Percentiles rank a stretch among this genome's conserved stretches.
Conservation (phyloP, 2,329 filamentous ascomycete species). For the Rasamsonia emersonii region DNA sequence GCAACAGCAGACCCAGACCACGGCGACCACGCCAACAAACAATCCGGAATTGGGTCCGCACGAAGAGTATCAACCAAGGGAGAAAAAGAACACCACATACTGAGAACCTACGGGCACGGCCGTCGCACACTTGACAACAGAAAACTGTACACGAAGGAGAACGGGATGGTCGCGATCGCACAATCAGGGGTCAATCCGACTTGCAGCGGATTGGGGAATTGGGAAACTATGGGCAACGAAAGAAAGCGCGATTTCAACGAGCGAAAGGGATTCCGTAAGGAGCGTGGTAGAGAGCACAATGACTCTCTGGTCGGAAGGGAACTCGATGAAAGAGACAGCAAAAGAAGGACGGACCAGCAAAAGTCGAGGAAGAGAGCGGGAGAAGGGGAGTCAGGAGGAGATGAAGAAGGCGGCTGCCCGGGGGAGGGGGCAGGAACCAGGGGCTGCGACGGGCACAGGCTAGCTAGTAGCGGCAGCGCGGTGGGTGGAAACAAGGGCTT, state of each 20-base stretch:
- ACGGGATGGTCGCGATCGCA: slow-evolving; percentile 1
- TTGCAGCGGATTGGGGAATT: slow-evolving; percentile 1
- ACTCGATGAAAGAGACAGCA: slow-evolving; percentile 14
- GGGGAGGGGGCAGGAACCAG: slow-evolving; percentile 15
- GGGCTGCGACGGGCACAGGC: slow-evolving; percentile 6
- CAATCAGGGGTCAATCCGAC: slow-evolving; percentile 4
- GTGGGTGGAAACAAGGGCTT: too few species aligned
- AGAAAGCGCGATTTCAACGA: slow-evolving; percentile 14
- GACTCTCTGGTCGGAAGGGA: slow-evolving; percentile 35
- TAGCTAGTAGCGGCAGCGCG: slow-evolving; percentile 12
- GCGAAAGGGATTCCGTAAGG: slow-evolving; percentile 27
- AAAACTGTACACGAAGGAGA: slow-evolving; percentile 17
- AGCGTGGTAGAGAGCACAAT: slow-evolving; percentile 31
- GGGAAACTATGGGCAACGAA: slow-evolving; percentile 3
- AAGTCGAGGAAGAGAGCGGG: slow-evolving; percentile 12
- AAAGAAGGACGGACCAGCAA: slow-evolving; percentile 13
- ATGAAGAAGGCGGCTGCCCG: slow-evolving; percentile 15
- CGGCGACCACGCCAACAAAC: slow-evolving; percentile 4
- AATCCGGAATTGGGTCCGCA: too few species aligned
- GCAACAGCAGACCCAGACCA: neutral
- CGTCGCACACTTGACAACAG: slow-evolving; percentile 18
- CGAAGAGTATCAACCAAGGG: too few species aligned
- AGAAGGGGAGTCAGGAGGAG: slow-evolving; percentile 17
- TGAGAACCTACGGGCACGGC: slow-evolving; percentile 18
- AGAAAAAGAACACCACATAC: slow-evolving; percentile 16